A percentile compares a stretch with the other conserved stretches of the same genome.
Evolutionary conservation across 1,284 basidiomycete species (phyloP).

Genomic region (Apiotrichum montevideense): DNA sequence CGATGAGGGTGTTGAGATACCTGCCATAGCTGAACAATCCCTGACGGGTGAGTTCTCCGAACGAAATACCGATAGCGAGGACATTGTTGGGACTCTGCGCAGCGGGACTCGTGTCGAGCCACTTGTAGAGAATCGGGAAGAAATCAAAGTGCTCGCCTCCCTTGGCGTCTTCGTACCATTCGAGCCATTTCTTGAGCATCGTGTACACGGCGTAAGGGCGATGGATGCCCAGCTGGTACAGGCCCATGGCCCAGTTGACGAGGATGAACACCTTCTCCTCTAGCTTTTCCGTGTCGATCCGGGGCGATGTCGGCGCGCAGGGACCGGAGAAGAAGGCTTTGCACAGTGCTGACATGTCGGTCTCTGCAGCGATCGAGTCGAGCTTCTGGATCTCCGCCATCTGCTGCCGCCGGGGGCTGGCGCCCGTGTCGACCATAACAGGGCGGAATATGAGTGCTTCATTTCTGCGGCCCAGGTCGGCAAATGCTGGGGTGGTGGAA

Average conservation of each 20-base stretch:
- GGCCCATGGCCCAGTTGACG: slow-evolving; percentile 79
- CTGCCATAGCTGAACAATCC: slow-evolving; percentile 75
- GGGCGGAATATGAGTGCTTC: slow-evolving; percentile 69
- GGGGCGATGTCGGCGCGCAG: slow-evolving; percentile 39
- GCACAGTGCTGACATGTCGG: slow-evolving; percentile 55
- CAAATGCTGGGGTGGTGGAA: slow-evolving; percentile 11
- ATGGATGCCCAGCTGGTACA: slow-evolving; percentile 76
- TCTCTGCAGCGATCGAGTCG: slow-evolving; percentile 68
- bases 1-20: slow-evolving; percentile 78
- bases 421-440: slow-evolving; percentile 49
- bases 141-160: slow-evolving; percentile 29
- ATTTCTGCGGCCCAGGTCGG: slow-evolving; percentile 60
- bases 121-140: slow-evolving; percentile 61
- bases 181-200: slow-evolving; percentile 65
- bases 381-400: slow-evolving; percentile 75
- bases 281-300: slow-evolving; percentile 47
- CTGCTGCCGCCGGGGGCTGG: slow-evolving; percentile 48
- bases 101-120: slow-evolving; percentile 67
- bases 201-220: slow-evolving; percentile 74
- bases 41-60: slow-evolving; percentile 68
- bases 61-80: slow-evolving; percentile 61
- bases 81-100: slow-evolving; percentile 59
- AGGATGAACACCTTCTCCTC: slow-evolving; percentile 65
- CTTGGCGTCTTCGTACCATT: slow-evolving; percentile 36
- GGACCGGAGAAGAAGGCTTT: slow-evolving; percentile 57